Conservation (phyloP, 2,329 filamentous ascomycete genomes). For the Lasiodiplodia theobromae region DNA sequence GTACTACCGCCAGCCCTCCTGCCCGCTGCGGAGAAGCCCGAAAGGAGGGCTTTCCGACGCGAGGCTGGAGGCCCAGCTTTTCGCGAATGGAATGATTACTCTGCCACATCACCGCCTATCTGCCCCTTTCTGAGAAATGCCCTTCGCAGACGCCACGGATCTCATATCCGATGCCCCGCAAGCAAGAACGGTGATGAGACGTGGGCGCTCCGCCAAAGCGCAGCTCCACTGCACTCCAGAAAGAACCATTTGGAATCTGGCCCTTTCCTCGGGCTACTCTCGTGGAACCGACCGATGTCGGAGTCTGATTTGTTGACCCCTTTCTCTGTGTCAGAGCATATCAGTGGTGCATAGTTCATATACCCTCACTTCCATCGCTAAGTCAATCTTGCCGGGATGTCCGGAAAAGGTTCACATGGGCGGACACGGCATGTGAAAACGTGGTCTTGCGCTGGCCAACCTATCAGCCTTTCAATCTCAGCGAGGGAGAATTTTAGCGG, state of each 20-base stretch:
- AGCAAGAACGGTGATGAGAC: neutral
- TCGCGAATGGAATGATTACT: neutral
- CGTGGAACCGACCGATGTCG: neutral
- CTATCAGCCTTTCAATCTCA: neutral
- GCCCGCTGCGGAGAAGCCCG: neutral
- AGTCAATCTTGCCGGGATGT: neutral
- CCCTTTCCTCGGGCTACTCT: neutral
- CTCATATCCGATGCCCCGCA: conserved; percentile 11
- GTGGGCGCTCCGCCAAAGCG: neutral
- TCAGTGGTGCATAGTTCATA: neutral
- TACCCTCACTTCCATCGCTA: neutral
- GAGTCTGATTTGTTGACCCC: neutral
- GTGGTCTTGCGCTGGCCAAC: neutral
- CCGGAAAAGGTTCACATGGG: neutral
- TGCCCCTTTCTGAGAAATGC: neutral
- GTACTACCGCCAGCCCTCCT: neutral
- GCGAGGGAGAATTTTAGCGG: neutral
- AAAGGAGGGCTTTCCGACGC: neutral
- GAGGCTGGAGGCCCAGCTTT: neutral
- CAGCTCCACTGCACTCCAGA: neutral
- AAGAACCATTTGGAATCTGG: neutral
- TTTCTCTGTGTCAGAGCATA: neutral
- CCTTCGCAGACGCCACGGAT: conserved; percentile 1
- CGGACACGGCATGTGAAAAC: conserved; percentile 8
- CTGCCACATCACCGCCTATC: neutral